phyloP scores from a whole-genome alignment of 352 stramenopile genomes.

The Globisporangium iwayamae region DNA sequence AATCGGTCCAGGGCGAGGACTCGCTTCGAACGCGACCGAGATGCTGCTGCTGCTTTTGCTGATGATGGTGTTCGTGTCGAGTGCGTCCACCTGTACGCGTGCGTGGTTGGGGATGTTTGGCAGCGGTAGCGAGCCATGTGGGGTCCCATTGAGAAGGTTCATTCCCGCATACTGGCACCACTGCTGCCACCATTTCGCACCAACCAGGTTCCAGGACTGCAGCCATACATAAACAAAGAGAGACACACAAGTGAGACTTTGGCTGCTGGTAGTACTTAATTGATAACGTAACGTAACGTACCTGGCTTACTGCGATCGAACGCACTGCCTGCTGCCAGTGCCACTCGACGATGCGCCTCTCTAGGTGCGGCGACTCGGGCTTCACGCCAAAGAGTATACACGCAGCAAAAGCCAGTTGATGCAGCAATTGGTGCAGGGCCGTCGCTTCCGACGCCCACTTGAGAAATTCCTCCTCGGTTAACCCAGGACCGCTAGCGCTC shows the following conservation, averaged over 20 bases:
- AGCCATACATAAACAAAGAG: conserved; percentile 13
- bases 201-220: conserved; percentile 76
- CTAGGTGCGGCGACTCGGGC: conserved; percentile 54
- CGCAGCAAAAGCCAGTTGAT: conserved; percentile 70
- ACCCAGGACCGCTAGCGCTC: conserved; percentile 1
- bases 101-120: conserved; percentile 33
- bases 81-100: conserved; percentile 2
- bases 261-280: neutral
- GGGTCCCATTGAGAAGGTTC: conserved; percentile 59
- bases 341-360: conserved; percentile 72
- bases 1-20: conserved; percentile 58
- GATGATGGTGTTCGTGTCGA: neutral
- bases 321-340: conserved; percentile 60
- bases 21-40: neutral
- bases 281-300: conserved; percentile 18
- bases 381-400: conserved; percentile 79
- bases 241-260: conserved; percentile 2
- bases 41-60: neutral
- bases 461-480: conserved; percentile 46
- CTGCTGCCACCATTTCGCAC: conserved; percentile 70
- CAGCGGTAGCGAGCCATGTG: conserved; percentile 48
- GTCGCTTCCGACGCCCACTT: conserved; percentile 39
- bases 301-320: conserved; percentile 46
- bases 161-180: conserved; percentile 77
- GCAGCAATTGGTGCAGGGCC: conserved; percentile 48